Conservation (phyloP, 352 stramenopile genomes). For the Globisporangium iwayamae region DNA sequence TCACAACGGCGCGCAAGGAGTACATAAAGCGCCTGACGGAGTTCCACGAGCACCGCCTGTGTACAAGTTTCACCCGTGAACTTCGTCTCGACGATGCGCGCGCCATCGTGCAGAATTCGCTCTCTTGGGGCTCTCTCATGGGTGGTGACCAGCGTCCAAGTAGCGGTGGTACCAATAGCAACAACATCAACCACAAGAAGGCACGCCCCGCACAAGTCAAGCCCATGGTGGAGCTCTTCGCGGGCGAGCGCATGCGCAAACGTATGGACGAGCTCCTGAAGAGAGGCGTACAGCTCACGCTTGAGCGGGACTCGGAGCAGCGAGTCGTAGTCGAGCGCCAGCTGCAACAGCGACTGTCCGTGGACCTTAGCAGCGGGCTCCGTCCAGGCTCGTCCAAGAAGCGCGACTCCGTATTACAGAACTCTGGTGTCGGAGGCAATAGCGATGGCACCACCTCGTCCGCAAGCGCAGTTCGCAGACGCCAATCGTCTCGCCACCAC, state of each 20-base stretch:
- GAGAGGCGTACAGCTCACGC: constrained; percentile 57
- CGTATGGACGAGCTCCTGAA: constrained; percentile 61
- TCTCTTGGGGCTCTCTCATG: constrained; percentile 32
- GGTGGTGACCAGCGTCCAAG: constrained; percentile 15
- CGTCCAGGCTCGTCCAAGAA: constrained; percentile 16
- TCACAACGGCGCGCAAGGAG: constrained; percentile 36
- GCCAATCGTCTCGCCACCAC: constrained; percentile 8
- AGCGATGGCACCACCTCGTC: background rate
- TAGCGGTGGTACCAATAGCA: constrained; percentile 12
- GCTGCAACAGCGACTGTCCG: constrained; percentile 22
- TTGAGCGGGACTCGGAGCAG: constrained; percentile 65
- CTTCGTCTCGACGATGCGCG: constrained; percentile 66
- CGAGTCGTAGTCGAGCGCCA: constrained; percentile 45
- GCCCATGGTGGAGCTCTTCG: constrained; percentile 43
- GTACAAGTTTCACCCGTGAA: constrained; percentile 49
- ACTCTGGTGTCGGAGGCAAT: background rate
- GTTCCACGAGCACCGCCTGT: constrained; percentile 49
- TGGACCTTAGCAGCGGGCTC: constrained; percentile 17
- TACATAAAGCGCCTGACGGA: constrained; percentile 37
- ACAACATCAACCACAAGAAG: background rate
- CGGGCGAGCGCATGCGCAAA: constrained; percentile 20
- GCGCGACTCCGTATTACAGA: constrained; percentile 12
- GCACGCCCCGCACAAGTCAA: background rate
- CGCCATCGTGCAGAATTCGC: constrained; percentile 62
- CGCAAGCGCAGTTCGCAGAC: background rate